phyloP scores from a whole-genome alignment of 805 yeast genomes.

The Priceomyces medius region DNA sequence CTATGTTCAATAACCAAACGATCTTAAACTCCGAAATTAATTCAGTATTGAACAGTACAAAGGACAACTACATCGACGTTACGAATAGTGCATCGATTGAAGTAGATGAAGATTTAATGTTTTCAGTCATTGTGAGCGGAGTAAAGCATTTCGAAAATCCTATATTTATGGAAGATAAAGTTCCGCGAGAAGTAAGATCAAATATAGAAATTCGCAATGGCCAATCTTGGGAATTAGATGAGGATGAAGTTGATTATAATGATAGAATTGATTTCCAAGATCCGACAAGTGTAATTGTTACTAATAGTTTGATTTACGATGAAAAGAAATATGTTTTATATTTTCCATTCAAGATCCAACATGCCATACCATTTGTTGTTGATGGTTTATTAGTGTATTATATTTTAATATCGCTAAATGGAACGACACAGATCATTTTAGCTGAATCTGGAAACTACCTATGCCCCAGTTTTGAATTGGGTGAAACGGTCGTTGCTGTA shows the following conservation, averaged over 20 bases:
- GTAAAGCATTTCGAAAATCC: constrained; percentile 21
- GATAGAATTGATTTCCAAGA: constrained; percentile 45
- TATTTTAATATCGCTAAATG: constrained; percentile 58
- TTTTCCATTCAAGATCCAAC: constrained; percentile 49
- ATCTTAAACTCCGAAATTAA: constrained; percentile 32
- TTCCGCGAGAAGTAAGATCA: constrained; percentile 19
- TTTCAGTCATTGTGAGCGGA: constrained; percentile 36
- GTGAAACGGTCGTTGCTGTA: constrained; percentile 43
- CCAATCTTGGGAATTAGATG: constrained; percentile 38
- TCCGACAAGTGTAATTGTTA: constrained; percentile 46
- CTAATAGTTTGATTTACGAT: constrained; percentile 34
- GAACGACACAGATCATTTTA: constrained; percentile 48
- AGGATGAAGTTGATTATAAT: constrained; percentile 36
- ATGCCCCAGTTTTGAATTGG: constrained; percentile 53
- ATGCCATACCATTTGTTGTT: constrained; percentile 40
- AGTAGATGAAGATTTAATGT: constrained; percentile 37
- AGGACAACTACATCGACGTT: constrained; percentile 25
- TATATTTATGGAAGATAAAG: constrained; percentile 11
- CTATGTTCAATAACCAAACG: constrained; percentile 31
- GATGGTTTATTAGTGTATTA: constrained; percentile 40
- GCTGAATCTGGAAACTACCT: constrained; percentile 45
- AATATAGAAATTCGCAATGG: constrained; percentile 44
- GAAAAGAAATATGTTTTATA: constrained; percentile 36
- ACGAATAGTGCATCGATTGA: constrained; percentile 28
- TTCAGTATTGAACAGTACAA: constrained; percentile 21